Conservation (phyloP, 1,284 basidiomycete species). For the Pholiota adiposa region DNA sequence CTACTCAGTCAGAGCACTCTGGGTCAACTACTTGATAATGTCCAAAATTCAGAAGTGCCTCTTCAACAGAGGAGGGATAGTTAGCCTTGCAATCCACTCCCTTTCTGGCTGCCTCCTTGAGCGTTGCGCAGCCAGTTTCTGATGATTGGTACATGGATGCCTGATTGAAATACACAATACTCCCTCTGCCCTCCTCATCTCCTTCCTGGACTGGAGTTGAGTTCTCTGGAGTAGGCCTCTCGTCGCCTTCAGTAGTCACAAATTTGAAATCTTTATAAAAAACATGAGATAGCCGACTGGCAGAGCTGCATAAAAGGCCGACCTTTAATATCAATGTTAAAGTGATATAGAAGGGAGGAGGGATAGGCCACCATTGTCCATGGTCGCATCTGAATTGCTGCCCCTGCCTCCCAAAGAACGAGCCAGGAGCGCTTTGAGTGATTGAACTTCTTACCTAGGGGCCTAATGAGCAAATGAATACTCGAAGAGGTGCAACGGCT, state of each 20-base stretch:
- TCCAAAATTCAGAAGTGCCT: background rate
- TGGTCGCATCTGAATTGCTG: conserved; percentile 33
- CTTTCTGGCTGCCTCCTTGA: background rate
- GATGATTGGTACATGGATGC: conserved; percentile 27
- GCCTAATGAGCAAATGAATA: background rate
- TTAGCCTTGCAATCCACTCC: background rate
- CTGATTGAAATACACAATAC: conserved; percentile 23
- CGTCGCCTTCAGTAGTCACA: conserved; percentile 6
- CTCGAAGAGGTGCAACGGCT: background rate
- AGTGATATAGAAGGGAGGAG: conserved; percentile 34
- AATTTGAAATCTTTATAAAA: conserved; percentile 8
- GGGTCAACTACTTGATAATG: no score
- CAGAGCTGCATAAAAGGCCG: conserved; percentile 1
- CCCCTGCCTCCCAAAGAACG: conserved; percentile 34
- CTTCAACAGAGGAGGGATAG: background rate
- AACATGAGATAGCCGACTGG: background rate
- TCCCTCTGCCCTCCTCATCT: conserved; percentile 14
- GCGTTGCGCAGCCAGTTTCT: conserved; percentile 3
- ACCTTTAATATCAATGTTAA: conserved; percentile 34
- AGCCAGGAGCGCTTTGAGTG: conserved; percentile 28
- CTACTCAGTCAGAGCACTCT: no score
- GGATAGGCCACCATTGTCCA: conserved; percentile 30
- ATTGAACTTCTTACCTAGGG: conserved; percentile 23
- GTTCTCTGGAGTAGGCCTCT: conserved; percentile 1
- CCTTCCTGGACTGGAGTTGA: conserved; percentile 1